Evolutionary conservation across 225 moss, liverwort and hornwort genomes (phyloP).

Genomic region (Pseudisothecium myosuroides): DNA sequence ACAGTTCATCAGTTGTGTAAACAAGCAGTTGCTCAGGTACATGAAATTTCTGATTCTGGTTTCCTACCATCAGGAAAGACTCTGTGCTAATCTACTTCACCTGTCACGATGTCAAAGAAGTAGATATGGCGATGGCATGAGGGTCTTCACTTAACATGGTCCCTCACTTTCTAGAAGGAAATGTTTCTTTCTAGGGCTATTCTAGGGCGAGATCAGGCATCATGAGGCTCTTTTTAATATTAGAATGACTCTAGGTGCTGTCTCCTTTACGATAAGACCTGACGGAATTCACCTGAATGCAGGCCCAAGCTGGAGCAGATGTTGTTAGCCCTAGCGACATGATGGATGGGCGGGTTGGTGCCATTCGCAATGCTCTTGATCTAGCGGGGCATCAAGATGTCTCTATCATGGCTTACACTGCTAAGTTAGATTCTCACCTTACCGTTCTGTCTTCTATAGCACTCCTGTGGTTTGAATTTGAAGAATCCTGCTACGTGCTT

Average conservation of each 20-base stretch:
- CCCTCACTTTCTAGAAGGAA: not conserved
- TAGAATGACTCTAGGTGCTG: not conserved
- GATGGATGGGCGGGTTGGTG: conserved; percentile 99
- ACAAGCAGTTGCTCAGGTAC: conserved; percentile 95
- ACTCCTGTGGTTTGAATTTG: not conserved
- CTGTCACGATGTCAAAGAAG: not conserved
- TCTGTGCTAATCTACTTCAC: not conserved
- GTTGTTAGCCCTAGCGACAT: conserved; percentile 99
- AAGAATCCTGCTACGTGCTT: not conserved
- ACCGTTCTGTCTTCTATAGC: not conserved
- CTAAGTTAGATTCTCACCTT: conserved; percentile 48
- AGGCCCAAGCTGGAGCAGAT: conserved; percentile 98
- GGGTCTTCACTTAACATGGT: not conserved
- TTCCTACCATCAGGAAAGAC: not conserved
- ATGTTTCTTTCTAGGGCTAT: not conserved
- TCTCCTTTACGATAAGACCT: not conserved
- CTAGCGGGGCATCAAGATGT: conserved; percentile 84
- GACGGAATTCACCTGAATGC: not conserved
- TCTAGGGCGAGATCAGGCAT: not conserved
- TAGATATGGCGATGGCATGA: not conserved
- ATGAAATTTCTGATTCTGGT: not conserved
- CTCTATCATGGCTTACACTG: conserved; percentile 98
- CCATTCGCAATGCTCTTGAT: conserved; percentile 85
- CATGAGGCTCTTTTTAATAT: not conserved
- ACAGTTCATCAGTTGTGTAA: conserved; percentile 95